Evolutionary conservation across 768 basidiomycete genomes (phyloP), one percentile per base, ranked within the genome.

Genomic region (Cyclocybe cylindracea): DNA sequence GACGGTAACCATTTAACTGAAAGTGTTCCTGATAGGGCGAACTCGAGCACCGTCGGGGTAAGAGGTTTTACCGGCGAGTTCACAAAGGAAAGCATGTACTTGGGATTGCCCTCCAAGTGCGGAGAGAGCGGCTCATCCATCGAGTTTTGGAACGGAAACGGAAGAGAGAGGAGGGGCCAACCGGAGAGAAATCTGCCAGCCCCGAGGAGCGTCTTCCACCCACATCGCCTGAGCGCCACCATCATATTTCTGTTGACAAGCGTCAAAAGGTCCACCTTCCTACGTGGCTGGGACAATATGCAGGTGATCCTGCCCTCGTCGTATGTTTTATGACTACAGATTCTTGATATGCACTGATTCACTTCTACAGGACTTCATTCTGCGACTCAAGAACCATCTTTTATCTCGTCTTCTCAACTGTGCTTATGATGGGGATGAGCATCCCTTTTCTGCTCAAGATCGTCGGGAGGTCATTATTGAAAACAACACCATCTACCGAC

Each of bases 321-420:
- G 71, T 70, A 46, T 35, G 59, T 55, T 11, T 19, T n/a, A n/a
- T n/a, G n/a, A n/a, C n/a, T n/a, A n/a, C n/a, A n/a, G n/a, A n/a
- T n/a, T n/a, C n/a, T n/a, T n/a, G n/a, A n/a, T n/a, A n/a, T n/a
- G n/a, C n/a, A n/a, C 10, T 34, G 9, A 33, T 19, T 38, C n/a
- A 37, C 11, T 16, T n/a, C n/a, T n/a, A n/a, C n/a, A 72, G 68
- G 47, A 66, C 37, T 74, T 71, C 46, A n/a, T 65, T 7, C 50
- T 59, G 0, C 35, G 61, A 7, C 59, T 76, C 14, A 46, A 70
- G 43, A 50, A 68, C 36, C 64, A 72, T 39, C 54, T 68, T 7
- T 61, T 71, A 1, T 57, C 57, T 1, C 62, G 68, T 8, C 42
- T 73, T 13, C 61, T 47, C 44, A 58, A 45, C 7, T 41, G 44